Evolutionary conservation across 352 stramenopile genomes (phyloP).

Genomic region (Thraustotheca clavata): DNA sequence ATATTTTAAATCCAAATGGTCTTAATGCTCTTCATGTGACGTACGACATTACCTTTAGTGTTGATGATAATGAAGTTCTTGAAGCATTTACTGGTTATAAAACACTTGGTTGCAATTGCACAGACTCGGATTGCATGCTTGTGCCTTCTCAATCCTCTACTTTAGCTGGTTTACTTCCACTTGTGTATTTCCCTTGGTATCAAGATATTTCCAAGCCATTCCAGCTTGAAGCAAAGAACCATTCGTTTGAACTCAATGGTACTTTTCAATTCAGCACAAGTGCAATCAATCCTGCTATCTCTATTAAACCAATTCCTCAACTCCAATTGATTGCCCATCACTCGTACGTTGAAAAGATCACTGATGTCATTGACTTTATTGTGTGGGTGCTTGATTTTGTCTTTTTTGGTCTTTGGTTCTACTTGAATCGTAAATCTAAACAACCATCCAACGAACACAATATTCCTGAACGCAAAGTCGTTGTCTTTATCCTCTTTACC

Average conservation of each 20-base stretch:
- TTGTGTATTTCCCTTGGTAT: constrained; percentile 22
- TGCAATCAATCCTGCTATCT: background rate
- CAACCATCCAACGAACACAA: background rate
- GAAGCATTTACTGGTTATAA: constrained; percentile 9
- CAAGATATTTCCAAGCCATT: constrained; percentile 14
- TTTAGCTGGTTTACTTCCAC: constrained; percentile 2
- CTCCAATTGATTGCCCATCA: constrained; percentile 13
- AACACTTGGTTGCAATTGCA: constrained; percentile 4
- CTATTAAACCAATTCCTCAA: constrained; percentile 8
- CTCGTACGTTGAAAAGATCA: constrained; percentile 22
- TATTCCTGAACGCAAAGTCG: constrained; percentile 13
- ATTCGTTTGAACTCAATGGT: constrained; percentile 14
- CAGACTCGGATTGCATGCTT: background rate
- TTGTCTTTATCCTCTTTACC: constrained; percentile 16
- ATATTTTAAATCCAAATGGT: constrained; percentile 3
- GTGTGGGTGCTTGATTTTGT: constrained; percentile 12
- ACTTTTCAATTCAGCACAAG: constrained; percentile 4
- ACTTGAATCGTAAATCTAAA: background rate
- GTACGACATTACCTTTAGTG: constrained; percentile 8
- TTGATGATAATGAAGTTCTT: constrained; percentile 2
- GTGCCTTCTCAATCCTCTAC: constrained; percentile 10
- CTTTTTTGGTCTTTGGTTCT: constrained; percentile 5
- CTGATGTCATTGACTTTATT: constrained; percentile 4
- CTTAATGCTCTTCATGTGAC: constrained; percentile 3
- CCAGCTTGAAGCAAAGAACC: background rate